Percentiles rank a stretch among this genome's conserved stretches.
phyloP scores from a whole-genome alignment of 371 early-diverging fungal species.

The Paraphysoderma sedebokerense region DNA sequence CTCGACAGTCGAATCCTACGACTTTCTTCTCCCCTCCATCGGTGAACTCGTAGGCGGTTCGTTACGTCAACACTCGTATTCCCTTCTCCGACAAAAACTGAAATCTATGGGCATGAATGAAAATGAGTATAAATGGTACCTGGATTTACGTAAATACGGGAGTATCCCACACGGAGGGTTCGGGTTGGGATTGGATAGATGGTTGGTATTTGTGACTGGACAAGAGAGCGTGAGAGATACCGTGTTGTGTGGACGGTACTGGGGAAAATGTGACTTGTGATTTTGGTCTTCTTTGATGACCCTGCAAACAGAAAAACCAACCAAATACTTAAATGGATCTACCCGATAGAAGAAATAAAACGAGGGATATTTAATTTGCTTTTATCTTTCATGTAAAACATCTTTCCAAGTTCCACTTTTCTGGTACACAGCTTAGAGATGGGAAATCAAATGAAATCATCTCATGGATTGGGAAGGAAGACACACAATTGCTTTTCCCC shows the following conservation, averaged over 20 bases:
- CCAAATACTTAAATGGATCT: too few relatives aligned
- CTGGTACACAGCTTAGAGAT: too few relatives aligned
- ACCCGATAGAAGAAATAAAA: too few relatives aligned
- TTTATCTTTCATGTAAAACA: too few relatives aligned
- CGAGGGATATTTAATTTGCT: too few relatives aligned
- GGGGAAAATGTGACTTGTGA: background rate
- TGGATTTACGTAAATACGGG: conserved; percentile 68
- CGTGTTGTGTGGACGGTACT: conserved; percentile 48
- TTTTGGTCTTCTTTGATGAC: too few relatives aligned
- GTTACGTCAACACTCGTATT: conserved; percentile 56
- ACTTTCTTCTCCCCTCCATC: conserved; percentile 70
- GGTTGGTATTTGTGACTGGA: conserved; percentile 58
- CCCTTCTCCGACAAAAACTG: conserved; percentile 34
- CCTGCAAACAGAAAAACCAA: too few relatives aligned
- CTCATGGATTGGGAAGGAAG: too few relatives aligned
- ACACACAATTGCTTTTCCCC: too few relatives aligned
- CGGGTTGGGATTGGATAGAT: conserved; percentile 83
- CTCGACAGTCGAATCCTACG: conserved; percentile 66
- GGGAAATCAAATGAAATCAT: too few relatives aligned
- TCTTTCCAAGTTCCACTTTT: too few relatives aligned
- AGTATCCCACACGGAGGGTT: conserved; percentile 81
- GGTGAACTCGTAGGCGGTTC: conserved; percentile 86
- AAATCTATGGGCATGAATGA: conserved; percentile 29
- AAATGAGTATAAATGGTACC: conserved; percentile 67
- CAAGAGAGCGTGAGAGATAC: conserved; percentile 67